These are phyloP conservation scores for Solanum hybrid DNA, from an alignment of 305 asterid genomes.

Conservation along the genomic window DNA sequence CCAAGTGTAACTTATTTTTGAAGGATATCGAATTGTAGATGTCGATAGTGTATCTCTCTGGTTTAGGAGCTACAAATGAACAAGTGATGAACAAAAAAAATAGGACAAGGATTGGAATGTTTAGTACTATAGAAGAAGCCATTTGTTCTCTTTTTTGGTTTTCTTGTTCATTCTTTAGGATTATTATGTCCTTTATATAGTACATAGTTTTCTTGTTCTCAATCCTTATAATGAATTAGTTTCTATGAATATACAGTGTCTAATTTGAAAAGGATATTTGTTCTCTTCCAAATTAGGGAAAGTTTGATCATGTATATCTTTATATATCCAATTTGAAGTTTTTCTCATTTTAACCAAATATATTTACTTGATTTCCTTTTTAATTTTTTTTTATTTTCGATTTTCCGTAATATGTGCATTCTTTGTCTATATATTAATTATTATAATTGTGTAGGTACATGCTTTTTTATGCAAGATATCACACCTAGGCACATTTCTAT, in stretches of 20 bases:
- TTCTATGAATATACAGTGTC: neutral
- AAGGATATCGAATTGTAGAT: neutral
- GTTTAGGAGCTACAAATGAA: neutral
- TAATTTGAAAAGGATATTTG: neutral
- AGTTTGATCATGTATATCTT: neutral
- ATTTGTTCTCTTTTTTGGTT: neutral
- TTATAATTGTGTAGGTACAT: neutral
- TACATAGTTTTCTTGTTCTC: neutral
- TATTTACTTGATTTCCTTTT: neutral
- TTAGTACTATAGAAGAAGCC: neutral
- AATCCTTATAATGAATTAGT: neutral
- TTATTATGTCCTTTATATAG: neutral
- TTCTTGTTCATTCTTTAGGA: neutral
- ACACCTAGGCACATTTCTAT: neutral
- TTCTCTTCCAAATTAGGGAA: neutral
- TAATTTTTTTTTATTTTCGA: neutral
- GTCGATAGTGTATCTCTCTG: neutral
- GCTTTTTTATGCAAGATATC: neutral
- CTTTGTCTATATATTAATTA: neutral
- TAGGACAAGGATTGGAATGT: neutral
- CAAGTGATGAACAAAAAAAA: neutral
- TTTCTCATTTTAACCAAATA: neutral
- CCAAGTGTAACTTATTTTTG: neutral
- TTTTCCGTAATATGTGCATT: neutral
- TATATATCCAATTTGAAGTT: neutral